Base-by-base conservation (phyloP, 192 early-diverging fungal species). In the Dimargaris verticillata region DNA sequence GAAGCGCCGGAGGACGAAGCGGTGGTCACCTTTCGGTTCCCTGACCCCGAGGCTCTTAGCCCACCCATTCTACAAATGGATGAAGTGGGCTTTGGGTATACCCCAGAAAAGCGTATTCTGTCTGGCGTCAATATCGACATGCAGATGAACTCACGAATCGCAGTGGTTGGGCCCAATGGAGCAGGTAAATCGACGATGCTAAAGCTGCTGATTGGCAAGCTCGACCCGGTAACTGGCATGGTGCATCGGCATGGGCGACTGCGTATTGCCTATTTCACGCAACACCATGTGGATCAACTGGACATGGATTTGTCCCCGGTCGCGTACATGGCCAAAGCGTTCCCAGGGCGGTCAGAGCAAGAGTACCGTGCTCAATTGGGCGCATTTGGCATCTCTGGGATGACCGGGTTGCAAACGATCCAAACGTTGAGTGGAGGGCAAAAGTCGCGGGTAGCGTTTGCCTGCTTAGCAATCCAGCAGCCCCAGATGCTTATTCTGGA, bases 161-260 rank as follows among this genome's bases (percentile, higher is more conserved):
- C 93, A n/a, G 82, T 99, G 60, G 94, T 99, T 24, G 96, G 96
- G 59, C 93, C 96, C 53, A 99, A 99, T 78, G 96, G 96, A 45
- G 91, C 94, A 15, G 93, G 93, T 80, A 99, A 99, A 75, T 89
- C 94, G 0, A 99, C 96, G 11, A 75, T 99, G 79, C 79, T 99
- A 44, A 88, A 95, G 64, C 74, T 99, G 29, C 74, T 97, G 60
- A 95, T 86, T 15, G 88, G 84, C 51, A 79, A 87, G 66, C 74
- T 90, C n/a, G 72, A 86, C 42, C 93, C 96, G 13, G 74, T 72
- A 12, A 62, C 63, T 12, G 96, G 96, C 33, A 72, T 88, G 44
- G 84, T 90, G 12, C 80, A 93, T 60, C 83, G 96, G 29, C 91
- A 99, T 66, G 92, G 91, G 5, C 86, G 94, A 49, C 77, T 99